phyloP scores from a whole-genome alignment of 2,329 filamentous ascomycete species.

The Aureobasidium sp. region DNA sequence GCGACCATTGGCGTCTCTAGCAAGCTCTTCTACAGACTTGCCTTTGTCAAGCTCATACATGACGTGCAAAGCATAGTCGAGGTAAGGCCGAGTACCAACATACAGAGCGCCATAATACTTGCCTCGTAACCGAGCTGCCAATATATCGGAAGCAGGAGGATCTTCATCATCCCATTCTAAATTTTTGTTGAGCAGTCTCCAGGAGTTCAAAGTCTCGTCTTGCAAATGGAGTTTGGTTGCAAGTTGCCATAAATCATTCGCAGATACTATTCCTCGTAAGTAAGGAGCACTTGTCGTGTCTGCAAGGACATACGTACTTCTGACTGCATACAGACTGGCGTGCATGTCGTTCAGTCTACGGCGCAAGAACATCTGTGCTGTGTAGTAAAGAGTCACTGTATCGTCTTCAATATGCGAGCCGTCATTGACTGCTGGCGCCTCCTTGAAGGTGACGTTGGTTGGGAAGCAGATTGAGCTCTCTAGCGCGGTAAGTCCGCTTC shows the following conservation, averaged over 20 bases:
- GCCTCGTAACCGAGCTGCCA: conserved; percentile 74
- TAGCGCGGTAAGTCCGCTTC: conserved; percentile 52
- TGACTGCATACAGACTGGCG: conserved; percentile 46
- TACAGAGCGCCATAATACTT: conserved; percentile 93
- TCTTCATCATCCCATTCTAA: conserved; percentile 59
- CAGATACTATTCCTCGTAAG: conserved; percentile 2
- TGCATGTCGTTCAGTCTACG: conserved; percentile 52
- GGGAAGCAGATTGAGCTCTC: conserved; percentile 47
- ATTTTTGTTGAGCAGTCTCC: conserved; percentile 41
- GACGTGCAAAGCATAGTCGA: conserved; percentile 53
- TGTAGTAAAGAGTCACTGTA: conserved; percentile 51
- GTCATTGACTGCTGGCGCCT: conserved; percentile 39
- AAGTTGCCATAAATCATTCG: not conserved
- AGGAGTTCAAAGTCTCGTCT: conserved; percentile 39
- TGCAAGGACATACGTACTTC: conserved; percentile 25
- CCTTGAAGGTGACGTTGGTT: not conserved
- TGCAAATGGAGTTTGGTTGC: conserved; percentile 29
- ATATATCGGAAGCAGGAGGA: conserved; percentile 65
- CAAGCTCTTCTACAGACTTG: conserved; percentile 22
- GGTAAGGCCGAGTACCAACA: conserved; percentile 78
- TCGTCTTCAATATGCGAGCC: conserved; percentile 21
- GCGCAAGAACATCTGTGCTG: conserved; percentile 54
- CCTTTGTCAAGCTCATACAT: conserved; percentile 28
- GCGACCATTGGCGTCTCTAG: conserved; percentile 27
- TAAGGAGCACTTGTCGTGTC: not conserved